Conservation (phyloP, 352 stramenopile species). For the Globisporangium cederbergense region DNA sequence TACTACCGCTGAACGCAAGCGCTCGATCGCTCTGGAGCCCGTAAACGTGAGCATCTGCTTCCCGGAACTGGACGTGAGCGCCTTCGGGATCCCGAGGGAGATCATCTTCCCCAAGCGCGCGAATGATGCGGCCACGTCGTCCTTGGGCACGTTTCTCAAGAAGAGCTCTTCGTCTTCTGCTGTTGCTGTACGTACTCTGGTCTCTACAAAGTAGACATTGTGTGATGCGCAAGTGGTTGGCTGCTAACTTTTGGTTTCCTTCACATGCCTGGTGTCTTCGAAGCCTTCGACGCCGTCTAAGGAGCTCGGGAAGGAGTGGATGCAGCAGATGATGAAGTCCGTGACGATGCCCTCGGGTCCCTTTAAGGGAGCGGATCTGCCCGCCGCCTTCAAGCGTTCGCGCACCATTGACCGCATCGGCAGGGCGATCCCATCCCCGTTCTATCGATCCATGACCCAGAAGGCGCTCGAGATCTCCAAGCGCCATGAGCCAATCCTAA, state of each 20-base stretch:
- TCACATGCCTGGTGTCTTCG: background rate
- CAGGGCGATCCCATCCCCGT: constrained; percentile 17
- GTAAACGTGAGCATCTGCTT: constrained; percentile 26
- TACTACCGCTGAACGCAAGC: background rate
- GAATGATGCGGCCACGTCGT: constrained; percentile 27
- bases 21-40: constrained; percentile 8
- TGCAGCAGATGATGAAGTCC: constrained; percentile 27
- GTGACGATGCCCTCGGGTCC: constrained; percentile 14
- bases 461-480: constrained; percentile 19
- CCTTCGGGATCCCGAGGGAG: constrained; percentile 26
- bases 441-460: constrained; percentile 47
- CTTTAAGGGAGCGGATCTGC: constrained; percentile 16
- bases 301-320: constrained; percentile 24
- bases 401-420: constrained; percentile 37
- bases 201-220: background rate
- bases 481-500: constrained; percentile 5
- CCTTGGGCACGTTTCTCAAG: constrained; percentile 26
- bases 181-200: background rate
- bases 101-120: constrained; percentile 29
- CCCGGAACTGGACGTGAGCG: constrained; percentile 21
- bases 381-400: constrained; percentile 33
- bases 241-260: background rate
- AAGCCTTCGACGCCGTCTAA: constrained; percentile 9
- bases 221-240: background rate
- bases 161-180: background rate